phyloP scores from a whole-genome alignment of 768 basidiomycete genomes.

The Suillus spraguei region DNA sequence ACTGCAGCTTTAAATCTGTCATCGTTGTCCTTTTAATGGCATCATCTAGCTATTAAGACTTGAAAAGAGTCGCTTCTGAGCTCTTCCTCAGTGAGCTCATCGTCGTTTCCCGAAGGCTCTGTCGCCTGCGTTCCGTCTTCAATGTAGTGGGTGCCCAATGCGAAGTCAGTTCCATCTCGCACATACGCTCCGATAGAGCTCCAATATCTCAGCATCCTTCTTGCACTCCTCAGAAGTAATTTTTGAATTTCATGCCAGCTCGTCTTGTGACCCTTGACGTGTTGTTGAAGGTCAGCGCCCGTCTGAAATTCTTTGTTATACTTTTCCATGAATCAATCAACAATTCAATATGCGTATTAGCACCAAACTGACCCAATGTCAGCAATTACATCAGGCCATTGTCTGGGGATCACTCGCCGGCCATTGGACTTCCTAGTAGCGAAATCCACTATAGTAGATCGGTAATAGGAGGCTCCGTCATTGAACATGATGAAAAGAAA shows the following conservation, averaged over 20 bases:
- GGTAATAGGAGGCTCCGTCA: not conserved
- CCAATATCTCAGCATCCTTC: conserved; percentile 82
- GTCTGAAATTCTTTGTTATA: conserved; percentile 99
- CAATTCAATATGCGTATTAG: not conserved
- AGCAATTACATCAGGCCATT: not conserved
- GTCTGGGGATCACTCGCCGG: not conserved
- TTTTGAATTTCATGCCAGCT: conserved; percentile 65
- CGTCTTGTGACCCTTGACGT: conserved; percentile 86
- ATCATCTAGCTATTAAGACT: conserved; percentile 85
- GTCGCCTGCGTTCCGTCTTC: conserved; percentile 26
- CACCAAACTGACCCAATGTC: not conserved
- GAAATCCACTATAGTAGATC: not conserved
- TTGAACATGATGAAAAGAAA: not conserved
- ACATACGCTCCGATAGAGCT: conserved; percentile 86
- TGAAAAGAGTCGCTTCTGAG: conserved; percentile 50
- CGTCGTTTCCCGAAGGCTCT: conserved; percentile 23
- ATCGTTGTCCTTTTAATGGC: conserved; percentile 82
- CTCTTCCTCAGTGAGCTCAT: conserved; percentile 48
- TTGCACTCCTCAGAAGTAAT: conserved; percentile 69
- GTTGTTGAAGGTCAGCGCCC: conserved; percentile 84
- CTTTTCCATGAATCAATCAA: conserved; percentile 74
- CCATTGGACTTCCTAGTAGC: too few relatives aligned
- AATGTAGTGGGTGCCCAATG: conserved; percentile 44
- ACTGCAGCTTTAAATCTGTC: conserved; percentile 89
- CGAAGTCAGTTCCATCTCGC: conserved; percentile 79